Evolutionary conservation across 2,329 filamentous ascomycete genomes (phyloP), one percentile per base, ranked within the genome.

Genomic region (Sclerotinia glacialis): DNA sequence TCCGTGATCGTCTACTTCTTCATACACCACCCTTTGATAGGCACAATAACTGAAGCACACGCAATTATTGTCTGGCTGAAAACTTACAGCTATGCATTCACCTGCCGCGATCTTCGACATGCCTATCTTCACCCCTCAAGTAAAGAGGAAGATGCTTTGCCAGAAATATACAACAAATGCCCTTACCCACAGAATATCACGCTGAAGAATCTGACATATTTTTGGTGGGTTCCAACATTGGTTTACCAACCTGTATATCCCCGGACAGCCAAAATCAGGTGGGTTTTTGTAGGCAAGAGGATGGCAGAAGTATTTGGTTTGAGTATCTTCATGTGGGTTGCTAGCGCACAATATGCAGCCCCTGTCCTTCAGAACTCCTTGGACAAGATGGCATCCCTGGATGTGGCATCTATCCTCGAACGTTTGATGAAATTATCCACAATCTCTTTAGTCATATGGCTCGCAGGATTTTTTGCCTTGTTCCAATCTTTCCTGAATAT

Each of bases 241-340:
- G 90, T 98, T 54, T 99, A 99, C 77, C 95, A 99, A 80, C 95
- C 95, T 1, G 92, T 95, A 18, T 99, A 99, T 77, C 95, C 95
- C 26, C 90, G 93, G 53, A 93, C 91, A 7, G 81, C 86, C 11
- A 85, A 84, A 66, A 91, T 97, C 72, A 86, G 95, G 69, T 97
- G 93, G 93, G 77, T 85, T 5, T 99, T 97, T 76, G 92, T 98
- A 49, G 80, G 85, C 67, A 97, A 97, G 79, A 87, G 95, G 21
- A 76, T 94, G 54, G 85, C 84, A 58, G 95, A 99, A 78, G 85
- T 92, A 8, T 84, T 89, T 67, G 88, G 87, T 26, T 83, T 98
- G 52, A 87, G 87, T 72, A 89, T 94, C 65, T 94, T 96, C 75
- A 96, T 99, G 78, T 99, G 95, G 94, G 89, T 98, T 74, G 89